phyloP scores from a whole-genome alignment of 2,329 filamentous ascomycete genomes.

The Clonostachys rhizophaga region DNA sequence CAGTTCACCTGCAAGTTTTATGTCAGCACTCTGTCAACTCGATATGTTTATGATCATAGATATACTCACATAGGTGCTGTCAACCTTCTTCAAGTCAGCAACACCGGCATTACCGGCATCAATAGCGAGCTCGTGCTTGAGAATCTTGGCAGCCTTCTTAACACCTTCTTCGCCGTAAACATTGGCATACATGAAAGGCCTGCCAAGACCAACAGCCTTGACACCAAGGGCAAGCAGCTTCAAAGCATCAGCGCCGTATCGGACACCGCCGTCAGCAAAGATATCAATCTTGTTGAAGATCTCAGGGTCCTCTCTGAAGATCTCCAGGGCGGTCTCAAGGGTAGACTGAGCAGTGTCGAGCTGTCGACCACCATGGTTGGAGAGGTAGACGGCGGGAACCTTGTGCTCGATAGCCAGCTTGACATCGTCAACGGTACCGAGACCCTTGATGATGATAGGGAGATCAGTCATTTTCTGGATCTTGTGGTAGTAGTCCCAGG shows the following conservation, averaged over 20 bases:
- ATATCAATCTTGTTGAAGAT: conserved; percentile 22
- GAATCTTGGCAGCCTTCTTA: conserved; percentile 31
- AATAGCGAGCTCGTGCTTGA: conserved; percentile 43
- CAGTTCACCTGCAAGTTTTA: too few relatives aligned
- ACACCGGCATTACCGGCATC: conserved; percentile 38
- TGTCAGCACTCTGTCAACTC: too few relatives aligned
- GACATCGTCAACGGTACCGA: conserved; percentile 27
- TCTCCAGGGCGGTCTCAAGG: conserved; percentile 8
- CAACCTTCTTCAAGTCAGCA: conserved; percentile 25
- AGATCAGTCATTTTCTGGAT: conserved; percentile 26
- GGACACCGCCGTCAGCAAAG: conserved; percentile 38
- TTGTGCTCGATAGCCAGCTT: conserved; percentile 26
- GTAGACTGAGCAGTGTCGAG: conserved; percentile 21
- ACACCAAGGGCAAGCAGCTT: conserved; percentile 34
- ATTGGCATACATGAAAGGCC: conserved; percentile 49
- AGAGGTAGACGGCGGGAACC: conserved; percentile 32
- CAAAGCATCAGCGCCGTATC: conserved; percentile 30
- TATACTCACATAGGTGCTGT: conserved; percentile 6
- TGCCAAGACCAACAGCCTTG: conserved; percentile 37
- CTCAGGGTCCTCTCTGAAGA: conserved; percentile 9
- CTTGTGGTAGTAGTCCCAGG: conserved; percentile 29
- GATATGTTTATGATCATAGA: too few relatives aligned
- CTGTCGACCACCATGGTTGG: conserved; percentile 36
- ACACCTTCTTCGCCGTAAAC: conserved; percentile 44
- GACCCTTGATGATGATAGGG: conserved; percentile 33